Evolutionary conservation across 345 rosid genomes (phyloP), one percentile per base, ranked within the genome.

Genomic region (Hirschfeldia incana): DNA sequence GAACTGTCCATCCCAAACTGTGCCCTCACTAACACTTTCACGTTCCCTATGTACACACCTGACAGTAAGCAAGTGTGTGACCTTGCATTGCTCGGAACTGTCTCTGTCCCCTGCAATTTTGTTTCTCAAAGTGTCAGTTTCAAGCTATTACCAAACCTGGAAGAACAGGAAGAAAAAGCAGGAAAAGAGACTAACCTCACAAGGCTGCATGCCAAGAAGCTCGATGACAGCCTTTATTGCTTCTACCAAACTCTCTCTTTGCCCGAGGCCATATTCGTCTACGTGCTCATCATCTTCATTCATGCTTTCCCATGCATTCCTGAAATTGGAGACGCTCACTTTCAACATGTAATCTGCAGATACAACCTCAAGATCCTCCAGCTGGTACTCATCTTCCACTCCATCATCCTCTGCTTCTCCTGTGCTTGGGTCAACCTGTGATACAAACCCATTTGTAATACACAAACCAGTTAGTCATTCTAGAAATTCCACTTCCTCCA

Each of bases 201-300:
- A 95, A 17, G 98, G 91, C 86, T 95, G 99, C 99, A 95, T 86
- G 85, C 99, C 99, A 30, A 95, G 98, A 87, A 95, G 99, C 82
- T 80, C 83, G 65, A 90, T 87, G 85, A 93, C 99, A 70, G 97
- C 91, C 74, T 72, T 87, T 36, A 95, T 88, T 74, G 99, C 94
- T 80, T 93, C 99, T 10, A 85, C 82, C 83, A 95, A 83, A 76
- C 90, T 91, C 55, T 93, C 99, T 87, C 97, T 91, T 42, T 88
- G 92, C 68, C 99, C 99, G 72, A 93, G 98, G 26, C 96, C 99
- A 78, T 95, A 95, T 77, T 95, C 99, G 80, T 95, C 99, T 9
- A 91, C 87, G n/a, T 82, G 97, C 85, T 93, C 99, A 72, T 65
- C 80, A 33, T 89, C 97, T 60, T 90, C 83, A 37, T 83, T 88